Evolutionary conservation across 352 stramenopile genomes (phyloP).

Genomic region (Globisporangium camurandrum): DNA sequence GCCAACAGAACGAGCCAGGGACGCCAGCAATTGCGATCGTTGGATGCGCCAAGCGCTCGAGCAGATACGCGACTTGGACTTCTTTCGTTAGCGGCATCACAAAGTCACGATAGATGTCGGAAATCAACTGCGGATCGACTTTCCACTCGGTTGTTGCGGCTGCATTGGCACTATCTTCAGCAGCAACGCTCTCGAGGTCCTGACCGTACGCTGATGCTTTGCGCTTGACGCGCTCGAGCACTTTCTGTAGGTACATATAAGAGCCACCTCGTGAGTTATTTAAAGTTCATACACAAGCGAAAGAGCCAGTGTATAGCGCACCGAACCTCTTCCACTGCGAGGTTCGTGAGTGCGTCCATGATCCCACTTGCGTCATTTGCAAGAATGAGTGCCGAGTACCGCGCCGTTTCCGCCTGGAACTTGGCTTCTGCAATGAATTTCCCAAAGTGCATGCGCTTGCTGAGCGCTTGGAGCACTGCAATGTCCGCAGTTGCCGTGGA

Average conservation of each 20-base stretch:
- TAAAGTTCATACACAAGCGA: too few species aligned
- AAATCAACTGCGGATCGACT: slow-evolving; percentile 95
- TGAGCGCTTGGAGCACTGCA: slow-evolving; percentile 92
- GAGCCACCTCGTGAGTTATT: background rate
- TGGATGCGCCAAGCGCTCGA: slow-evolving; percentile 74
- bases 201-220: slow-evolving; percentile 97
- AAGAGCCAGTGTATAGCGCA: slow-evolving; percentile 1
- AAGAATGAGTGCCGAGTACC: slow-evolving; percentile 90
- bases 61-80: slow-evolving; percentile 92
- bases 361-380: slow-evolving; percentile 93
- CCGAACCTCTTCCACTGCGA: slow-evolving; percentile 85
- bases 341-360: slow-evolving; percentile 94
- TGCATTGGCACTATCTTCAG: too few species aligned
- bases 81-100: slow-evolving; percentile 99
- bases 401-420: slow-evolving; percentile 88
- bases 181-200: slow-evolving; percentile 64
- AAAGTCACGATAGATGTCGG: slow-evolving; percentile 95
- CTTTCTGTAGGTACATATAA: slow-evolving; percentile 34
- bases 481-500: slow-evolving; percentile 87
- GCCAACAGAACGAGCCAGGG: slow-evolving; percentile 73
- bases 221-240: slow-evolving; percentile 88
- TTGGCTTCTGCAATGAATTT: slow-evolving; percentile 99
- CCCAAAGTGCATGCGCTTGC: slow-evolving; percentile 96
- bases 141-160: slow-evolving; percentile 75
- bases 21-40: slow-evolving; percentile 63